Evolutionary conservation across 192 early-diverging fungal species (phyloP), one percentile per base, ranked within the genome.

Genomic region (Chytriomyces sp.): DNA sequence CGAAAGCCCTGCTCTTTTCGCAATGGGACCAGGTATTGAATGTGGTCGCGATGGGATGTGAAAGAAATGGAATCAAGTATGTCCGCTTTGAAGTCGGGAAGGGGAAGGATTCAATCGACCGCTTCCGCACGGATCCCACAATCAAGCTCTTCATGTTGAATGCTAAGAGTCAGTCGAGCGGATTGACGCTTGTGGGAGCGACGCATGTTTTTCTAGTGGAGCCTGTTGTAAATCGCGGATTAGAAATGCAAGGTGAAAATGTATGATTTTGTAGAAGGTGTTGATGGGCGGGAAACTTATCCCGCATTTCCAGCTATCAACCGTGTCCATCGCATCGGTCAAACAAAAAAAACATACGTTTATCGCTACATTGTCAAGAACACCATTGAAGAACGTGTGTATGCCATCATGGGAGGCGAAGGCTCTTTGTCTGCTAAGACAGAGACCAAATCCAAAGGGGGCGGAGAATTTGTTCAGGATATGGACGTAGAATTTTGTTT

Each of bases 161-260:
- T 67, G 81, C 83, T 3, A 74, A 79, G 64, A 70, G 58, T 39
- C 85, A 87, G 70, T 77, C 75, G 55, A 73, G 72, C 39, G 85
- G 85, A 22, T 62, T 87, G 64, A 85, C 85, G 8, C 81, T 87
- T 39, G 79, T 82, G n/a, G 22, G 49, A 26, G 85, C 85, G n/a
- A 82, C 68, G 10, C 79, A 87, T 69, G 81, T 85, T 10, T 78
- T 87, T 59, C 55, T 87, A 5, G 74, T 87, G 54, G 85, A 87
- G 64, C 85, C 85, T 6, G 73, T 84, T 2, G 74, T 87, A 38
- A 75, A 87, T 39, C 36, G 39, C 5, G 78, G 75, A 4, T 33
- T 85, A 37, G 81, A 85, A 60, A 63, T 66, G 37, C 82, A 86
- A 75, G 77, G 78, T 78, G 33, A 4, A 5, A 62, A 8, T 60